Evolutionary conservation across 192 early-diverging fungal genomes (phyloP).

Genomic region (Oehlia diaphana): DNA sequence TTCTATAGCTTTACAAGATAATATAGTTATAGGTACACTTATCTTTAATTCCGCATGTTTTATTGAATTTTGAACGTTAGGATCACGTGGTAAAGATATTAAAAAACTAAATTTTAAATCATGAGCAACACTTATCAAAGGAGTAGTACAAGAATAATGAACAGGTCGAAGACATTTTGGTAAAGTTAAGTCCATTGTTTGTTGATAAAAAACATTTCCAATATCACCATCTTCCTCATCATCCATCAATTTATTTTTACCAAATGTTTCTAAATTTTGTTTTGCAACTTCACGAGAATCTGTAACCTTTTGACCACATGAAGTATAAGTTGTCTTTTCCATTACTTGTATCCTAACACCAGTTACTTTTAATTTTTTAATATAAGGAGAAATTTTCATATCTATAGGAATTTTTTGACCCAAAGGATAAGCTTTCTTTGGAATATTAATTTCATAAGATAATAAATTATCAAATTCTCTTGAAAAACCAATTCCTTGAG

Average conservation of each 20-base stretch:
- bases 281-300: background rate
- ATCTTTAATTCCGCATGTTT: slow-evolving; percentile 11
- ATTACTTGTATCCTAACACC: background rate
- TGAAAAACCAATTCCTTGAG: slow-evolving; percentile 18
- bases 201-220: slow-evolving; percentile 18
- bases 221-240: slow-evolving; percentile 12
- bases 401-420: slow-evolving; percentile 17
- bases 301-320: background rate
- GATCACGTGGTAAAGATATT: background rate
- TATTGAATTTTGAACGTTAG: background rate
- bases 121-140: slow-evolving; percentile 18
- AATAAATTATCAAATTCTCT: slow-evolving; percentile 17
- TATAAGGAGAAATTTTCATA: slow-evolving; percentile 12
- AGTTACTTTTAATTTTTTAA: slow-evolving; percentile 10
- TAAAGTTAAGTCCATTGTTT: background rate
- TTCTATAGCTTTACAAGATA: slow-evolving; percentile 21
- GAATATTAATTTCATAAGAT: slow-evolving; percentile 3
- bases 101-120: slow-evolving; percentile 14
- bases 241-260: background rate
- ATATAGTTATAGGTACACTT: slow-evolving; percentile 16
- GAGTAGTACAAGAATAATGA: slow-evolving; percentile 10
- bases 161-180: background rate
- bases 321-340: slow-evolving; percentile 5
- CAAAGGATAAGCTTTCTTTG: slow-evolving; percentile 8
- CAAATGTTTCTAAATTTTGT: background rate